Evolutionary conservation across 2,329 filamentous ascomycete genomes (phyloP).

Genomic region (Claviceps spartinae): DNA sequence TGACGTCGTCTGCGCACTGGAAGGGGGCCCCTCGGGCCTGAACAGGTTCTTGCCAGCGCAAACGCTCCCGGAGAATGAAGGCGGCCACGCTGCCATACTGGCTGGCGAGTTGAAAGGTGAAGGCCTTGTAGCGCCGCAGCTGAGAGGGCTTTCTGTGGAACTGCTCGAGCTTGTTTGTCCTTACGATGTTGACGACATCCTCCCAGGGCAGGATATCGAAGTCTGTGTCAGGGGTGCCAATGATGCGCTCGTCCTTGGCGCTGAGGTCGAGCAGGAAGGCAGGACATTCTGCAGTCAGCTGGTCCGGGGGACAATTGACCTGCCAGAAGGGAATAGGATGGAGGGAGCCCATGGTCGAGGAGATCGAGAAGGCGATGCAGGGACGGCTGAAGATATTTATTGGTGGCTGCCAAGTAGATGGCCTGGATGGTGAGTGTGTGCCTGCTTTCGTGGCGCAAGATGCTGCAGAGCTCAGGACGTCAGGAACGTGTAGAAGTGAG

Average conservation of each 20-base stretch:
- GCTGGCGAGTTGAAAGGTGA: constrained; percentile 47
- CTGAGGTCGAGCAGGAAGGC: constrained; percentile 49
- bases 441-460: too few relatives aligned
- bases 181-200: constrained; percentile 49
- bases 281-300: constrained; percentile 56
- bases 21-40: constrained; percentile 25
- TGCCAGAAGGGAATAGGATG: constrained; percentile 58
- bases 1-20: constrained; percentile 42
- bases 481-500: too few relatives aligned
- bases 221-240: constrained; percentile 54
- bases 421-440: too few relatives aligned
- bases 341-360: constrained; percentile 22
- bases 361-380: background rate
- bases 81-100: constrained; percentile 64
- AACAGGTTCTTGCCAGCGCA: constrained; percentile 50
- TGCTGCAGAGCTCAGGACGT: too few relatives aligned
- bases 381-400: background rate
- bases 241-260: constrained; percentile 55
- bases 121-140: constrained; percentile 64
- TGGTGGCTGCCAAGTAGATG: background rate
- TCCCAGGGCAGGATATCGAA: constrained; percentile 56
- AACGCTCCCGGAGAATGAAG: constrained; percentile 57
- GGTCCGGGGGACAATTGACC: constrained; percentile 53
- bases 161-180: constrained; percentile 52
- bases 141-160: constrained; percentile 70